Conservation (phyloP, 116 monocot genomes). For the Dioscorea cayenensis region DNA sequence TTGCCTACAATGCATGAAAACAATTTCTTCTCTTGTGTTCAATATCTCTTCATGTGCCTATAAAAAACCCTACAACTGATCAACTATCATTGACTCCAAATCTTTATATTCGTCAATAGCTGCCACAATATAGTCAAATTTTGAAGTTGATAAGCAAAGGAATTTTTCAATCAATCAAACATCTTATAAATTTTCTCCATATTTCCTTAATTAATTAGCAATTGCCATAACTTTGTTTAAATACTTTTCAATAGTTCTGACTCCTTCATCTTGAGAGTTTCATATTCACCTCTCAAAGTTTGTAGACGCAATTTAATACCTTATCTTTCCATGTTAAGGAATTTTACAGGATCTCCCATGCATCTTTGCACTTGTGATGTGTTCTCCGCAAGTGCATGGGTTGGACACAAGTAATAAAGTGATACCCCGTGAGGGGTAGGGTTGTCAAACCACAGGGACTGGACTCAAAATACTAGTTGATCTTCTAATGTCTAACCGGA, state of each 20-base stretch:
- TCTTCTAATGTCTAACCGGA: too few relatives aligned
- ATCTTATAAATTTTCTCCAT: conserved; percentile 3
- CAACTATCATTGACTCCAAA: neutral
- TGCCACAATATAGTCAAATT: too few relatives aligned
- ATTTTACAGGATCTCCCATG: conserved; percentile 10
- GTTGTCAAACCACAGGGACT: too few relatives aligned
- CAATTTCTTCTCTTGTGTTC: too few relatives aligned
- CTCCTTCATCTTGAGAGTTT: conserved; percentile 9
- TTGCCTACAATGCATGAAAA: too few relatives aligned
- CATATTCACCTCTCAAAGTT: conserved; percentile 7
- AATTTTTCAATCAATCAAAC: conserved; percentile 2
- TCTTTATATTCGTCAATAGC: conserved; percentile 3
- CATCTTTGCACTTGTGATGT: too few relatives aligned
- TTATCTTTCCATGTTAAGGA: conserved; percentile 8
- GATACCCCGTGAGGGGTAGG: too few relatives aligned
- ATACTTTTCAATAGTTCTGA: conserved; percentile 2
- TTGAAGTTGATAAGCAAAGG: neutral
- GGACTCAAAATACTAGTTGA: too few relatives aligned
- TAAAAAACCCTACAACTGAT: neutral
- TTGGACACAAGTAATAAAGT: too few relatives aligned
- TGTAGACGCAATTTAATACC: conserved; percentile 3
- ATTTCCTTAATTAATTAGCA: conserved; percentile 1
- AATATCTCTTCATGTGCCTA: neutral
- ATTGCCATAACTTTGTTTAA: conserved; percentile 3
- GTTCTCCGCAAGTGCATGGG: too few relatives aligned